Conservation (phyloP, 1,284 basidiomycete genomes). For the Ceratobasidium theobromae region DNA sequence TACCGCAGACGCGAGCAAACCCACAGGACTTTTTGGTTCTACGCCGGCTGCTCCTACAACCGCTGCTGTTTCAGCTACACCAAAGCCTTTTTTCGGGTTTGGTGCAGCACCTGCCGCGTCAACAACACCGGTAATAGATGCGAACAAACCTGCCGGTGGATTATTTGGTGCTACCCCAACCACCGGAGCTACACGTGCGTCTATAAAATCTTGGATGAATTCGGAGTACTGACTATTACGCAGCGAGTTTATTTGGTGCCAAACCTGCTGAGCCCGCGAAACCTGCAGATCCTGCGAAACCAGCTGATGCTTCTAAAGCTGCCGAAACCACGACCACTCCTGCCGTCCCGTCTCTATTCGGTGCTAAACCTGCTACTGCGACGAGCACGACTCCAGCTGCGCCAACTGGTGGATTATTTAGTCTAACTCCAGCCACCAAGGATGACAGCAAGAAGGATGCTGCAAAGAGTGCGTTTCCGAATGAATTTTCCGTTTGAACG, state of each 20-base stretch:
- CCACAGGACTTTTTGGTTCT: conserved; percentile 38
- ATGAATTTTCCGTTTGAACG: conserved; percentile 2
- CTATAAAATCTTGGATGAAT: neutral
- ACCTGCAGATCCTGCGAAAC: conserved; percentile 31
- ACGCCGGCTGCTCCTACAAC: conserved; percentile 37
- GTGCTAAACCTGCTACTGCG: conserved; percentile 20
- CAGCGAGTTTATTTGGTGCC: conserved; percentile 13
- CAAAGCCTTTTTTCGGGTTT: conserved; percentile 40
- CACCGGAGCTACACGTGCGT: conserved; percentile 33
- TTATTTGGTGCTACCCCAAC: conserved; percentile 26
- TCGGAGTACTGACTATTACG: neutral
- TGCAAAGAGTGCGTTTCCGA: conserved; percentile 36
- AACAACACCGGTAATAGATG: conserved; percentile 28
- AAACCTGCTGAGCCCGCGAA: conserved; percentile 8
- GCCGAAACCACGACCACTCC: conserved; percentile 39
- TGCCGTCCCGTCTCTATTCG: conserved; percentile 36
- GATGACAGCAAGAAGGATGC: conserved; percentile 36
- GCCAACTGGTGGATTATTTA: conserved; percentile 35
- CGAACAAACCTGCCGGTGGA: conserved; percentile 30
- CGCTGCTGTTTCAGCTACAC: conserved; percentile 35
- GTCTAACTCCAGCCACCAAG: conserved; percentile 37
- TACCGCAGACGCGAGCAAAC: conserved; percentile 29
- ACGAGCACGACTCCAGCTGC: conserved; percentile 7
- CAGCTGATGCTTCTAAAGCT: conserved; percentile 31
- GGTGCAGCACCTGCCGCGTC: conserved; percentile 38